phyloP scores from a whole-genome alignment of 2,329 filamentous ascomycete species.

The Scedosporium apiospermum region DNA sequence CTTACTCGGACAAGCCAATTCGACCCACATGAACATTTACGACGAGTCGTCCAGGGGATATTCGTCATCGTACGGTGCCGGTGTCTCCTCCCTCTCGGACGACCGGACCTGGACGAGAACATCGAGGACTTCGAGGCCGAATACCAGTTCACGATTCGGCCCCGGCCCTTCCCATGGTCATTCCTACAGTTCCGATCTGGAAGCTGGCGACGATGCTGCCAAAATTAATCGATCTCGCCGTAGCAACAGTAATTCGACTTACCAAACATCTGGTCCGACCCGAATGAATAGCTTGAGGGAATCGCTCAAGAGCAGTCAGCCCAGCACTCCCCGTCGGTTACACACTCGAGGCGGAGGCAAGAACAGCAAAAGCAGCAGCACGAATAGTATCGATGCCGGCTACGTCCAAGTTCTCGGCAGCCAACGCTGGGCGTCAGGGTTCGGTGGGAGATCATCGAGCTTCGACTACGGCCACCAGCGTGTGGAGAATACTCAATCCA shows the following conservation, averaged over 20 bases:
- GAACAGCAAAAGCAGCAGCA: slow-evolving; percentile 66
- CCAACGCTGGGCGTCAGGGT: slow-evolving; percentile 45
- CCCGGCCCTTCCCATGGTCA: slow-evolving; percentile 7
- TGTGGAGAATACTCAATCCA: slow-evolving; percentile 14
- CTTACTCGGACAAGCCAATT: slow-evolving; percentile 37
- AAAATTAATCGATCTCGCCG: slow-evolving; percentile 52
- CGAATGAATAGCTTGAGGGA: slow-evolving; percentile 56
- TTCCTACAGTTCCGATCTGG: slow-evolving; percentile 44
- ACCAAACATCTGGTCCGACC: slow-evolving; percentile 43
- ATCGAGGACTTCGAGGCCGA: slow-evolving; percentile 4
- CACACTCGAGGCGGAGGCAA: slow-evolving; percentile 47
- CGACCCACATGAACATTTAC: slow-evolving; percentile 13
- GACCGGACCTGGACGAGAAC: slow-evolving; percentile 11
- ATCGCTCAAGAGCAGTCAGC: slow-evolving; percentile 20
- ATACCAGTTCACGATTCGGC: slow-evolving; percentile 4
- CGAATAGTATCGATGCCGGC: slow-evolving; percentile 55
- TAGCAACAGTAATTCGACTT: slow-evolving; percentile 74
- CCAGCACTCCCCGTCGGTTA: slow-evolving; percentile 32
- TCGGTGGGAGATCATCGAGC: slow-evolving; percentile 56
- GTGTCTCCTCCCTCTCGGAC: slow-evolving; percentile 5
- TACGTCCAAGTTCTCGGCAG: slow-evolving; percentile 48
- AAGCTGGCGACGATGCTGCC: slow-evolving; percentile 44
- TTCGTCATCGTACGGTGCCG: slow-evolving; percentile 4
- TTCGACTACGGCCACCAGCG: slow-evolving; percentile 56
- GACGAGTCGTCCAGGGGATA: slow-evolving; percentile 5